phyloP scores from a whole-genome alignment of 2,329 filamentous ascomycete genomes.

The Elsinoe fawcettii region DNA sequence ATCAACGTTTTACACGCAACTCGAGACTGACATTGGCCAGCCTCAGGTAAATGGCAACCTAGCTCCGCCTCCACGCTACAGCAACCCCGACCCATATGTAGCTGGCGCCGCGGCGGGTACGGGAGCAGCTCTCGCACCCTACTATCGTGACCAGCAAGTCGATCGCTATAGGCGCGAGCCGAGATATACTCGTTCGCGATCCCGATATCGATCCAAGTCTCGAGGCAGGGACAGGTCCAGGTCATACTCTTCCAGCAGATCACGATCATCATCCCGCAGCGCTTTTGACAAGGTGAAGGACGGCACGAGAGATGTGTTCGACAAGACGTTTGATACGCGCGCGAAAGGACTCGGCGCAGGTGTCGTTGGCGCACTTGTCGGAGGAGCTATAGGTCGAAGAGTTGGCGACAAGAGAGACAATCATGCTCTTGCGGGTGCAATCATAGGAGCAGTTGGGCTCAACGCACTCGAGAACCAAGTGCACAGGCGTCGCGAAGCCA shows the following conservation, averaged over 20 bases:
- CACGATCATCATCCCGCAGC: slow-evolving; percentile 22
- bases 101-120: slow-evolving; percentile 1
- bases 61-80: slow-evolving; percentile 5
- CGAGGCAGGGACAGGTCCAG: slow-evolving; percentile 13
- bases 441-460: slow-evolving; percentile 29
- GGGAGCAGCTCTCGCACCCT: slow-evolving; percentile 3
- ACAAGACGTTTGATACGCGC: slow-evolving; percentile 29
- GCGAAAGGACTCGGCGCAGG: slow-evolving; percentile 27
- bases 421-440: slow-evolving; percentile 26
- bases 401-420: slow-evolving; percentile 28
- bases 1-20: not conserved
- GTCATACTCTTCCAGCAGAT: slow-evolving; percentile 21
- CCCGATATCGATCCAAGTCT: slow-evolving; percentile 8
- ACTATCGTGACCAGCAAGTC: not conserved
- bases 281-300: slow-evolving; percentile 17
- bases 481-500: slow-evolving; percentile 20
- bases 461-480: slow-evolving; percentile 29
- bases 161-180: slow-evolving; percentile 1
- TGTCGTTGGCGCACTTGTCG: slow-evolving; percentile 29
- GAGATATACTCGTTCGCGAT: slow-evolving; percentile 5
- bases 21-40: not conserved
- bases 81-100: slow-evolving; percentile 2
- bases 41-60: slow-evolving; percentile 9
- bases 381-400: slow-evolving; percentile 28
- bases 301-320: slow-evolving; percentile 25